These are phyloP conservation scores for Gossypium sturtianum DNA, from an alignment of 345 rosid species.

Conservation along the genomic window DNA sequence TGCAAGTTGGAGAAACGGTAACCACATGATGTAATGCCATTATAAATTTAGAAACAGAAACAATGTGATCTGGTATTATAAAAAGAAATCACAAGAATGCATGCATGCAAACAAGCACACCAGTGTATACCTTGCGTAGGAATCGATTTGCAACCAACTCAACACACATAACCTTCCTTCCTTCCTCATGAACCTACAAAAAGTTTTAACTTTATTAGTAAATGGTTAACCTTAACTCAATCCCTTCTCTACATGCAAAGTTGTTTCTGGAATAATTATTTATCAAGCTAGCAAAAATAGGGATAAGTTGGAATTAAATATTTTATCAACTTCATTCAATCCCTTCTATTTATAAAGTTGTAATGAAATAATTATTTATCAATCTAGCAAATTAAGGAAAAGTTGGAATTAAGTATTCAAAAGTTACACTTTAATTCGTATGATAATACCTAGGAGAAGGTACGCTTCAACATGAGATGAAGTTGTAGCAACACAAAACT, in stretches of 20 bases:
- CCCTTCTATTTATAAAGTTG: not conserved
- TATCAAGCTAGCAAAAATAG: not conserved
- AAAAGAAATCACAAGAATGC: not conserved
- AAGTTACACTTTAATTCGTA: not conserved
- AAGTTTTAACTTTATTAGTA: constrained; percentile 2
- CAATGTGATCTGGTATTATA: not conserved
- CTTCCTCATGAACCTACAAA: constrained; percentile 43
- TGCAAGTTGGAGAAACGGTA: not conserved
- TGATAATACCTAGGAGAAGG: not conserved
- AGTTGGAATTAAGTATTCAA: not conserved
- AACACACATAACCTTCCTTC: constrained; percentile 65
- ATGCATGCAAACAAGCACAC: not conserved
- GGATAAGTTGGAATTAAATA: not conserved
- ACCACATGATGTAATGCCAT: not conserved
- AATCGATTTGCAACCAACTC: constrained; percentile 90
- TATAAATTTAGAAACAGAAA: not conserved
- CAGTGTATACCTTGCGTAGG: constrained; percentile 68
- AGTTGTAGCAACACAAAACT: not conserved
- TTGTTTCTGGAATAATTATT: not conserved
- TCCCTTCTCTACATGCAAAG: not conserved
- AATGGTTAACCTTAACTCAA: not conserved
- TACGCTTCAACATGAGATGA: not conserved
- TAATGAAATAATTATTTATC: not conserved
- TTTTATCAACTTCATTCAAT: not conserved
- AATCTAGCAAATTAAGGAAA: not conserved